Evolutionary conservation across 1,284 basidiomycete genomes (phyloP).

Genomic region (Cutaneotrichosporon sp.): DNA sequence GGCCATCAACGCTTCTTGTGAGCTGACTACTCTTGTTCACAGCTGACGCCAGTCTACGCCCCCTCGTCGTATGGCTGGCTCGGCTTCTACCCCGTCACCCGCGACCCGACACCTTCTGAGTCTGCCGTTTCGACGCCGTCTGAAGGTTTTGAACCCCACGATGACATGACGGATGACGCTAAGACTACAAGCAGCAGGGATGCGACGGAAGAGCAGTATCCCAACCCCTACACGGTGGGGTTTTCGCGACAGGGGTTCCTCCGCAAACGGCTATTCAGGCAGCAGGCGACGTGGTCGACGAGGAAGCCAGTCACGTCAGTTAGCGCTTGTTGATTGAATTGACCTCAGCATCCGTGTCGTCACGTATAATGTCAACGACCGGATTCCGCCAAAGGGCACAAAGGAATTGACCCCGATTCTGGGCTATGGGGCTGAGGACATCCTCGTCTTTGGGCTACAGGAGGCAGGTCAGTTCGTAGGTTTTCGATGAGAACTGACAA

Average conservation of each 20-base stretch:
- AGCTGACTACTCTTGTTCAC: background rate
- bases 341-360: constrained; percentile 30
- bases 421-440: constrained; percentile 35
- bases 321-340: constrained; percentile 5
- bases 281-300: constrained; percentile 31
- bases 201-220: constrained; percentile 16
- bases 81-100: constrained; percentile 26
- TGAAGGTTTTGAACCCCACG: constrained; percentile 3
- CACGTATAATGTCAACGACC: constrained; percentile 46
- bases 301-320: constrained; percentile 8
- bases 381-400: constrained; percentile 35
- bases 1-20: constrained; percentile 9
- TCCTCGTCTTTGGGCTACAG: constrained; percentile 43
- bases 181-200: background rate
- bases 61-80: constrained; percentile 28
- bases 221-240: constrained; percentile 29
- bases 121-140: background rate
- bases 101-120: background rate
- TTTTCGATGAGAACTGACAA: background rate
- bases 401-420: constrained; percentile 34
- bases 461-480: constrained; percentile 33
- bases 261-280: constrained; percentile 30
- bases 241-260: constrained; percentile 33
- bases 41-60: constrained; percentile 11
- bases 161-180: background rate